A percentile compares a stretch with the other conserved stretches of the same genome.
Evolutionary conservation across 495 filamentous ascomycete species (phyloP).

Genomic region (Extremus antarcticus): DNA sequence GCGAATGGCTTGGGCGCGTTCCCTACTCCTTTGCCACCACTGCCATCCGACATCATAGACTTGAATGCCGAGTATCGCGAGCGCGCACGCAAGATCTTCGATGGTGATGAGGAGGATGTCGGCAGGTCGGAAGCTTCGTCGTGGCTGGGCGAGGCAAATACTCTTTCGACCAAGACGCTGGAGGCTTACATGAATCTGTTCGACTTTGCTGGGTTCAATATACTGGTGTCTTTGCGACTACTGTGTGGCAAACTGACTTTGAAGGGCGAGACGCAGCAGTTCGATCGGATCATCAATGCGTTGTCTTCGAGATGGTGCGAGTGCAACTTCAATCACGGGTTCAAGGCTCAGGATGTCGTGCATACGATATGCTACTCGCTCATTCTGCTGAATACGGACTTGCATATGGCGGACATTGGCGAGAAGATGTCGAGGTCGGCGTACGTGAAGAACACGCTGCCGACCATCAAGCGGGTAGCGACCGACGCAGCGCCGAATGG

Average conservation of each 20-base stretch:
- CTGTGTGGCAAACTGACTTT: constrained; percentile 76
- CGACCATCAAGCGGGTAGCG: constrained; percentile 69
- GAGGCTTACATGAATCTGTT: constrained; percentile 88
- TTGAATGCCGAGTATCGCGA: constrained; percentile 47
- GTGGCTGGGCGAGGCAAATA: constrained; percentile 74
- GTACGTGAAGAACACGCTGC: constrained; percentile 94
- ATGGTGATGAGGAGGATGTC: constrained; percentile 74
- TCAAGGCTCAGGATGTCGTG: constrained; percentile 86
- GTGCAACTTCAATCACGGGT: constrained; percentile 90
- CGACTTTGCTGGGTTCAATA: constrained; percentile 72
- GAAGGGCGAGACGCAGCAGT: constrained; percentile 90
- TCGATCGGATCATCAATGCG: constrained; percentile 83
- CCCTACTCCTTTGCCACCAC: neutral
- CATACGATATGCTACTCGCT: constrained; percentile 96
- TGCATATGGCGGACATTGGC: constrained; percentile 89
- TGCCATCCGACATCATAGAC: neutral
- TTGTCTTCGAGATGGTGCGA: constrained; percentile 85
- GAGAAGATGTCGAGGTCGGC: constrained; percentile 90
- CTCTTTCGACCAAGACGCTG: constrained; percentile 53
- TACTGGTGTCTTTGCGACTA: constrained; percentile 64
- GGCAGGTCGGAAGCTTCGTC: constrained; percentile 67
- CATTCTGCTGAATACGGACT: constrained; percentile 88
- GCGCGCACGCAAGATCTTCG: constrained; percentile 69
- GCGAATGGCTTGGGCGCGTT: neutral
- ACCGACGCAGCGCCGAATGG: constrained; percentile 57